phyloP scores from a whole-genome alignment of 2,329 filamentous ascomycete species.

The Cladobotryum mycophilum region DNA sequence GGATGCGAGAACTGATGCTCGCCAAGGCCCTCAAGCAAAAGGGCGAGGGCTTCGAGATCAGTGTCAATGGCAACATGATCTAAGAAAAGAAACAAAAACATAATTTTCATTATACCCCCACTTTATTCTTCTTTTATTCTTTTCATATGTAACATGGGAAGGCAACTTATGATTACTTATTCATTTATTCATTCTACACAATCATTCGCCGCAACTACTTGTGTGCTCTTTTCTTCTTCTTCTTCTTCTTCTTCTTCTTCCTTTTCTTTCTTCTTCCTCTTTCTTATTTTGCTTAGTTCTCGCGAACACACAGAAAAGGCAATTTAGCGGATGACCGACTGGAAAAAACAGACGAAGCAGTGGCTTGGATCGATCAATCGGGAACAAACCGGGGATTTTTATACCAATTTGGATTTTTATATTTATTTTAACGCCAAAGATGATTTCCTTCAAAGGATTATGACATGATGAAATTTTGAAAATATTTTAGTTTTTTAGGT shows the following conservation, averaged over 20 bases:
- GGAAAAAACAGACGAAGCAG: background rate
- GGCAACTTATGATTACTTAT: constrained; percentile 15
- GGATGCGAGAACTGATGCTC: constrained; percentile 92
- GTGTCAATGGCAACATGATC: constrained; percentile 74
- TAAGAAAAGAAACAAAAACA: constrained; percentile 25
- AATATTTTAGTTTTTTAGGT: constrained; percentile 7
- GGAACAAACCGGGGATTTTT: background rate
- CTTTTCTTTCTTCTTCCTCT: background rate
- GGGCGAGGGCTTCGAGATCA: constrained; percentile 74
- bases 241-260: constrained; percentile 4
- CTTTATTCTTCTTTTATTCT: constrained; percentile 1
- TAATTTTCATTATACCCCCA: background rate
- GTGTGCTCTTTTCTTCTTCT: background rate
- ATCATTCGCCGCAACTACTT: background rate
- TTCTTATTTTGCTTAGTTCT: background rate
- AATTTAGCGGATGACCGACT: background rate
- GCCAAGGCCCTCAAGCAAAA: constrained; percentile 83
- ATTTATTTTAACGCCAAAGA: background rate
- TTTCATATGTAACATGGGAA: constrained; percentile 7
- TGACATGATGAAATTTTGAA: constrained; percentile 9
- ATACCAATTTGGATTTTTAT: constrained; percentile 1
- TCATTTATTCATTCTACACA: constrained; percentile 1
- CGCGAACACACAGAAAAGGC: background rate
- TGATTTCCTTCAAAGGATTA: background rate
- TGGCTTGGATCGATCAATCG: background rate